A percentile compares a stretch with the other conserved stretches of the same genome.
Evolutionary conservation across 352 stramenopile species (phyloP).

Genomic region (Globisporangium nunn): DNA sequence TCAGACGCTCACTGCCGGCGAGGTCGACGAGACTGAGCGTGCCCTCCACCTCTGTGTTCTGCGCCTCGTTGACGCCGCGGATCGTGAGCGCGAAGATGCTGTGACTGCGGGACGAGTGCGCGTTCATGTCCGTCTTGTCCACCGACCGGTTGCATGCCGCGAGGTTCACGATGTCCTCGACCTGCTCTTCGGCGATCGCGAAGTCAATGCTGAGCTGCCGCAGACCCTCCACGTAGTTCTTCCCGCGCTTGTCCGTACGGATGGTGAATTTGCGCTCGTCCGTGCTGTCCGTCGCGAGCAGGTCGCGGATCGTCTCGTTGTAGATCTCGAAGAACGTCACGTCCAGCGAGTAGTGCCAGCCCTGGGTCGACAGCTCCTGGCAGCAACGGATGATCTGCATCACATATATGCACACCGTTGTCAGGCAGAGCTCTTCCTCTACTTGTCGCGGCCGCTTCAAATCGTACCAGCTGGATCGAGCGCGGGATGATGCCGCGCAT

Average conservation of each 20-base stretch:
- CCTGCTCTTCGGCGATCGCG: slow-evolving; percentile 71
- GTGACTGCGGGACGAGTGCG: slow-evolving; percentile 96
- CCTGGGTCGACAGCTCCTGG: slow-evolving; percentile 60
- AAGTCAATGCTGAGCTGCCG: slow-evolving; percentile 77
- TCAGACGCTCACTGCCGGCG: slow-evolving; percentile 95
- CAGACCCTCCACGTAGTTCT: slow-evolving; percentile 87
- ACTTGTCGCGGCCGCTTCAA: neutral
- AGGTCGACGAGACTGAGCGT: slow-evolving; percentile 91
- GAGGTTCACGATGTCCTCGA: slow-evolving; percentile 83
- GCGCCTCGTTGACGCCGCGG: slow-evolving; percentile 74
- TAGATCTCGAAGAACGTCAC: slow-evolving; percentile 99
- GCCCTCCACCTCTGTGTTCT: slow-evolving; percentile 89
- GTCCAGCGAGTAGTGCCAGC: slow-evolving; percentile 95
- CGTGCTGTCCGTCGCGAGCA: slow-evolving; percentile 75
- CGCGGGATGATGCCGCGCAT: slow-evolving; percentile 98
- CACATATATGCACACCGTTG: neutral
- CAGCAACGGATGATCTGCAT: slow-evolving; percentile 75
- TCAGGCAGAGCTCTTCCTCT: too few relatives aligned
- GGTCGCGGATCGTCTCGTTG: slow-evolving; percentile 98
- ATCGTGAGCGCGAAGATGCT: slow-evolving; percentile 97
- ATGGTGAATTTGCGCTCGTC: slow-evolving; percentile 70
- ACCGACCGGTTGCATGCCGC: slow-evolving; percentile 94
- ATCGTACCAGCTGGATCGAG: slow-evolving; percentile 83
- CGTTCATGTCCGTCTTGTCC: slow-evolving; percentile 98
- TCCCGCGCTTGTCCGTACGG: slow-evolving; percentile 69